Base-by-base conservation (phyloP, 2,329 filamentous ascomycete species). In the Penicillium frequentans region DNA sequence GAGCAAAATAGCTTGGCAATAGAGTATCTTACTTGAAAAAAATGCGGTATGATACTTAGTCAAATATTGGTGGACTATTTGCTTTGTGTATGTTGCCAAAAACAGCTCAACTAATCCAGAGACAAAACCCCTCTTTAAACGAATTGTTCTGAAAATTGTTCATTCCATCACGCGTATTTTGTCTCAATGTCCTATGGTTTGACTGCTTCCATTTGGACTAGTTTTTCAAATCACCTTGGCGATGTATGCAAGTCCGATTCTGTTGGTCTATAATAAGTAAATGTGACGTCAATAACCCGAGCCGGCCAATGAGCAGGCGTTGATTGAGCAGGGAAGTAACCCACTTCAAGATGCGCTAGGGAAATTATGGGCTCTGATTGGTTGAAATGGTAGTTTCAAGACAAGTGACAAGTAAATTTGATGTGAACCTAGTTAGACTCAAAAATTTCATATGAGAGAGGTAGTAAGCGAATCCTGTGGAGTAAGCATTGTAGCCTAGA, bases 261-360 rank as follows among this genome's bases (percentile, higher is more conserved):
- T 9, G 35, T 26, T 19, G 16, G 27, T 49, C 49, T 49, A 57
- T 14, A 48, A 48, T 31, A 44, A 57, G 45, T 35, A 44, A 13
- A 35, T 11, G 45, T 57, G 55, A 57, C 55, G 55, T 57, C 55
- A 43, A 53, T 23, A 57, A 53, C 54, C 55, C 55, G 55, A 57
- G 35, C 55, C 9, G 49, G 37, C 55, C 50, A 57, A 57, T 57
- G n/a, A 53, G 3, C n/a, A 2, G 8, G n/a, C n/a, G 14, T n/a
- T 21, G 29, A 2, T 14, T 37, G 8, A 4, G 14, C 14, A 29
- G 27, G 13, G 14, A 35, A 35, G 39, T 9, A 33, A 52, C 21
- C 35, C 37, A 43, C 49, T 44, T 14, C 49, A 9, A 21, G 14
- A 27, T 26, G 2, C 23, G 21, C 37, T 21, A 44, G 13, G 19